phyloP scores from a whole-genome alignment of 2,329 filamentous ascomycete genomes.

The Teratosphaeria destructans region DNA sequence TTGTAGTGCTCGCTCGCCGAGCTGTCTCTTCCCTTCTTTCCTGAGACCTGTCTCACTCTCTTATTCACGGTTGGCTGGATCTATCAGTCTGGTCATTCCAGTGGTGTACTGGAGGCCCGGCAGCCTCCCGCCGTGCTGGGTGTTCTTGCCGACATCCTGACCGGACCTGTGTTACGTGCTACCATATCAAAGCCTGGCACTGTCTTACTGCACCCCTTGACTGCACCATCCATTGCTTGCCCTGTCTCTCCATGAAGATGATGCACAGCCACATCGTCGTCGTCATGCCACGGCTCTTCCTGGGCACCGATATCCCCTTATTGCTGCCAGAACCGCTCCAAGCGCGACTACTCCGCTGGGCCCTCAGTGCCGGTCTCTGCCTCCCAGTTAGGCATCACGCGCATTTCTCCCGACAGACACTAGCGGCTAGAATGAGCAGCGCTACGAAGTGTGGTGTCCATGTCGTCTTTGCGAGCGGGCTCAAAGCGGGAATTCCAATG shows the following conservation, averaged over 20 bases:
- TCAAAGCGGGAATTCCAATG: too few species aligned
- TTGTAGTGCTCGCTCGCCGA: background rate
- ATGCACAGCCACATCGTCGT: background rate
- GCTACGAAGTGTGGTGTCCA: background rate
- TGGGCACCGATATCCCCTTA: background rate
- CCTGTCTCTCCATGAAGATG: background rate
- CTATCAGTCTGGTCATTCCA: background rate
- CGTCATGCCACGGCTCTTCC: background rate
- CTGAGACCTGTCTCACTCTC: background rate
- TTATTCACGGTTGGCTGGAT: background rate
- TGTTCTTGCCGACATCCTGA: background rate
- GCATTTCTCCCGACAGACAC: background rate
- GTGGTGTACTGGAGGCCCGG: background rate
- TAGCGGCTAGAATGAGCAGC: background rate
- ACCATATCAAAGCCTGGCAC: too few species aligned
- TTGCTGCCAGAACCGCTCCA: background rate
- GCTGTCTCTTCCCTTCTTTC: background rate
- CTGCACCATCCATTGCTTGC: background rate
- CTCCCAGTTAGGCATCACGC: background rate
- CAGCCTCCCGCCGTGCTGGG: too few species aligned
- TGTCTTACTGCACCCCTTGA: too few species aligned
- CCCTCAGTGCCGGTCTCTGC: background rate
- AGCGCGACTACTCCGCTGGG: background rate
- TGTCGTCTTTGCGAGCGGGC: too few species aligned
- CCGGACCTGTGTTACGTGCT: too few species aligned